These are phyloP conservation scores for Leccinellum luteum DNA, from an alignment of 768 basidiomycete species.

Conservation along the genomic window DNA sequence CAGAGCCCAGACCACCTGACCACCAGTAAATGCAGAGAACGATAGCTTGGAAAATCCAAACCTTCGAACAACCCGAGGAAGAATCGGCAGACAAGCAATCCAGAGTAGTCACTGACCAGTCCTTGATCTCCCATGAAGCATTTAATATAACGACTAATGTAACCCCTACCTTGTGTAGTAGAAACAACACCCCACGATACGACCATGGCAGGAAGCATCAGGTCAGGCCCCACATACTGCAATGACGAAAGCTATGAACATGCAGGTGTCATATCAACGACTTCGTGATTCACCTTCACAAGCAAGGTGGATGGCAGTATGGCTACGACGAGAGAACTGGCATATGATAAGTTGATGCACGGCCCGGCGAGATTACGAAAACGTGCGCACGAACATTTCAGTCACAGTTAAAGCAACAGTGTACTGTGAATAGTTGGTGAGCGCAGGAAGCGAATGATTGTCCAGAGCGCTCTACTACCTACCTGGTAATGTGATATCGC, in stretches of 20 bases:
- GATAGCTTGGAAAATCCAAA: slow-evolving; percentile 14
- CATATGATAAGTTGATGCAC: not conserved
- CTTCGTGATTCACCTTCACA: slow-evolving; percentile 39
- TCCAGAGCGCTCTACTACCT: not conserved
- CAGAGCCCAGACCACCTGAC: slow-evolving; percentile 57
- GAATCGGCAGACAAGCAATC: slow-evolving; percentile 49
- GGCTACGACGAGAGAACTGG: slow-evolving; percentile 48
- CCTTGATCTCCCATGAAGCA: slow-evolving; percentile 29
- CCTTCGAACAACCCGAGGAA: slow-evolving; percentile 60
- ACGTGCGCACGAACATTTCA: slow-evolving; percentile 19
- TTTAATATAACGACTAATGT: not conserved
- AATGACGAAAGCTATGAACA: not conserved
- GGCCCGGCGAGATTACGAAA: not conserved
- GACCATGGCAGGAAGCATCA: slow-evolving; percentile 59
- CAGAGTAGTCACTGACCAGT: slow-evolving; percentile 46
- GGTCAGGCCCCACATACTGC: slow-evolving; percentile 48
- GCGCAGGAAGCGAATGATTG: not conserved
- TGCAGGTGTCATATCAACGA: not conserved
- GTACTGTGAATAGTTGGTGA: slow-evolving; percentile 26
- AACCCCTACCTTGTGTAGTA: slow-evolving; percentile 50
- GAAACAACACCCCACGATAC: slow-evolving; percentile 63
- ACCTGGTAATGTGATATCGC: slow-evolving; percentile 30
- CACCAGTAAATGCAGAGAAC: slow-evolving; percentile 1
- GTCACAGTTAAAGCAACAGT: slow-evolving; percentile 32
- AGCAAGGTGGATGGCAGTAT: slow-evolving; percentile 61